Percentiles rank a stretch among this genome's conserved stretches.
These are phyloP conservation scores for Fusarium sp. DNA, from an alignment of 2,329 filamentous ascomycete species.

Conservation along the genomic window DNA sequence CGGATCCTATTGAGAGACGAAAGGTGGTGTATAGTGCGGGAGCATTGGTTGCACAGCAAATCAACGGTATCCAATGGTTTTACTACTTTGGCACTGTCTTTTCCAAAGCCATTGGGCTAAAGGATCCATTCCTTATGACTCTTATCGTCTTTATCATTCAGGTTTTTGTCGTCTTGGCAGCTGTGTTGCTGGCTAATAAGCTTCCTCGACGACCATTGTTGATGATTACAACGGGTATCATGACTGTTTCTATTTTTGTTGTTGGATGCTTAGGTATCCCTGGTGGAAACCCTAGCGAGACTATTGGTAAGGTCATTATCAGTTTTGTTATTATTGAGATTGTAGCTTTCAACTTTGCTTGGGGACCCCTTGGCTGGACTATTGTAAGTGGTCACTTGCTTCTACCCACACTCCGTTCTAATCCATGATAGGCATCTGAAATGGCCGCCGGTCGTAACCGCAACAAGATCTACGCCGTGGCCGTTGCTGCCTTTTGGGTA, in stretches of 20 bases:
- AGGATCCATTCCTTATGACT: slow-evolving; percentile 56
- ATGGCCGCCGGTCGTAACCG: slow-evolving; percentile 62
- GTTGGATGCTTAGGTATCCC: slow-evolving; percentile 57
- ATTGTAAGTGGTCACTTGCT: slow-evolving; percentile 42
- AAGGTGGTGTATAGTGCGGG: slow-evolving; percentile 60
- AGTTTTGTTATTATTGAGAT: slow-evolving; percentile 58
- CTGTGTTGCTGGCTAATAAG: slow-evolving; percentile 56
- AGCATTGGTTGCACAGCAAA: slow-evolving; percentile 60
- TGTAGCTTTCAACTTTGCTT: slow-evolving; percentile 59
- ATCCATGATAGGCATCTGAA: slow-evolving; percentile 52
- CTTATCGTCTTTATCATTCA: slow-evolving; percentile 58
- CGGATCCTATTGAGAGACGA: slow-evolving; percentile 58
- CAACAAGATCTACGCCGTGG: slow-evolving; percentile 47
- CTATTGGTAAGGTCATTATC: slow-evolving; percentile 55
- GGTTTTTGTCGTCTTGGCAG: slow-evolving; percentile 54
- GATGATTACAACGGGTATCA: slow-evolving; percentile 53
- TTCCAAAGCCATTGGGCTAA: slow-evolving; percentile 55
- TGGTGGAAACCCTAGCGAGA: slow-evolving; percentile 40
- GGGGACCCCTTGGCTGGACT: slow-evolving; percentile 55
- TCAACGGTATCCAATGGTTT: slow-evolving; percentile 62
- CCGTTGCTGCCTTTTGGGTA: slow-evolving; percentile 59
- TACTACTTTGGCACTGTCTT: slow-evolving; percentile 60
- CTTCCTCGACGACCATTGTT: slow-evolving; percentile 54
- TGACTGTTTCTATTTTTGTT: slow-evolving; percentile 55
- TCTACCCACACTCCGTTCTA: not conserved